Evolutionary conservation across 192 early-diverging fungal species (phyloP).

Genomic region (Coemansia sp.): DNA sequence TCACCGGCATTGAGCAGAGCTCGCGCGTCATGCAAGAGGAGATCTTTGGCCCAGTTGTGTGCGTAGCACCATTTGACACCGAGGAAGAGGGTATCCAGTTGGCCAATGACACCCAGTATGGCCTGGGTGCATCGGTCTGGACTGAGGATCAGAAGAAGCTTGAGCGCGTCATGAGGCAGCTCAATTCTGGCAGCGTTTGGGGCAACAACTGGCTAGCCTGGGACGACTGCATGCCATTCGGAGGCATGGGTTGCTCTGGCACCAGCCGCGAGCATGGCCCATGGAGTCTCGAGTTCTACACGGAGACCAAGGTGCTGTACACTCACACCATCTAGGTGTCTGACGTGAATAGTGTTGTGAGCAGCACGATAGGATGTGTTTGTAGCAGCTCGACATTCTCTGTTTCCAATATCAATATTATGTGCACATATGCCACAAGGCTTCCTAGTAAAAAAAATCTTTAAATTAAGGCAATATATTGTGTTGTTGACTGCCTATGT

Average conservation of each 20-base stretch:
- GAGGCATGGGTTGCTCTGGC: constrained; percentile 62
- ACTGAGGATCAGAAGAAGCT: constrained; percentile 62
- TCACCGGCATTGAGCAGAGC: constrained; percentile 56
- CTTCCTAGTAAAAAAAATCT: no score
- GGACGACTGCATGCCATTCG: constrained; percentile 78
- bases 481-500: no score
- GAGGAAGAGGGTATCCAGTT: constrained; percentile 70
- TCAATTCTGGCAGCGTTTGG: constrained; percentile 75
- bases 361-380: no score
- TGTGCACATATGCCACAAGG: no score
- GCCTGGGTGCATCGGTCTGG: constrained; percentile 74
- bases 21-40: constrained; percentile 67
- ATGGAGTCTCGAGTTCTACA: constrained; percentile 68
- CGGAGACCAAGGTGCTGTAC: constrained; percentile 51
- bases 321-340: background rate
- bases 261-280: constrained; percentile 67
- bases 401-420: no score
- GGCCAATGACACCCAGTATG: constrained; percentile 74
- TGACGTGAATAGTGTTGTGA: no score
- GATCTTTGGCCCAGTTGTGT: constrained; percentile 87
- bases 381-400: no score
- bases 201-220: constrained; percentile 76
- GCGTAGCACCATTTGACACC: constrained; percentile 69
- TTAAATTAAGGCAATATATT: no score
- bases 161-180: constrained; percentile 57